Evolutionary conservation across 768 basidiomycete species (phyloP).

Genomic region (Gautieria morchelliformis): DNA sequence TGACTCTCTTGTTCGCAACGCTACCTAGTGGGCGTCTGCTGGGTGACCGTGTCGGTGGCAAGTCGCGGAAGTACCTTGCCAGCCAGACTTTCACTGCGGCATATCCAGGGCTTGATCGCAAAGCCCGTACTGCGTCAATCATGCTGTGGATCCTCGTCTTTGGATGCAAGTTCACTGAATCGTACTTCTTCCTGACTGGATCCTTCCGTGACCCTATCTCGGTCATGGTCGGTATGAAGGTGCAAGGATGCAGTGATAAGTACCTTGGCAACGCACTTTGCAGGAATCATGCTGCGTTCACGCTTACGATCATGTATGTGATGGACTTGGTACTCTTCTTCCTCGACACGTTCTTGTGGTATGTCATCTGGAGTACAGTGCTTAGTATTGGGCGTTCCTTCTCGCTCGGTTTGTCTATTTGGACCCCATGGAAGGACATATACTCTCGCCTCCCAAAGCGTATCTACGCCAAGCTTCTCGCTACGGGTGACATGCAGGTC

Average conservation of each 20-base stretch:
- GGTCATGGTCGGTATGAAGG: constrained; percentile 93
- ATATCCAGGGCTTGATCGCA: constrained; percentile 69
- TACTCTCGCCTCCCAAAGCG: constrained; percentile 94
- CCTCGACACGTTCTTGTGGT: constrained; percentile 99
- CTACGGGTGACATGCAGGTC: constrained; percentile 96
- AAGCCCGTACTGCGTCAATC: constrained; percentile 76
- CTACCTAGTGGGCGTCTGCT: constrained; percentile 98
- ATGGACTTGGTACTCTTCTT: constrained; percentile 99
- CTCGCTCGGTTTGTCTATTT: constrained; percentile 87
- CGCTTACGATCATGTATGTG: constrained; percentile 95
- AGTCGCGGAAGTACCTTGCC: constrained; percentile 96
- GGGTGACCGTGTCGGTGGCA: constrained; percentile 95
- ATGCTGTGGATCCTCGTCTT: constrained; percentile 88
- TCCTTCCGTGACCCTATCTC: constrained; percentile 96
- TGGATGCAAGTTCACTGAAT: constrained; percentile 92
- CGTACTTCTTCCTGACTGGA: constrained; percentile 95
- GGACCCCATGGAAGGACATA: constrained; percentile 99
- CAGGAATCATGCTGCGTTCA: constrained; percentile 87
- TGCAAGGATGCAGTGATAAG: constrained; percentile 82
- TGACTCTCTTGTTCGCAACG: constrained; percentile 74
- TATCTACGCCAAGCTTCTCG: constrained; percentile 94
- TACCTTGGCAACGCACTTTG: constrained; percentile 76
- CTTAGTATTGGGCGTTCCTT: constrained; percentile 90
- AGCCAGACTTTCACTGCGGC: constrained; percentile 99
- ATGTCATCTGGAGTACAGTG: constrained; percentile 97